These are phyloP conservation scores for Pseudodiploospora longispora DNA, from an alignment of 2,329 filamentous ascomycete species.

Conservation along the genomic window DNA sequence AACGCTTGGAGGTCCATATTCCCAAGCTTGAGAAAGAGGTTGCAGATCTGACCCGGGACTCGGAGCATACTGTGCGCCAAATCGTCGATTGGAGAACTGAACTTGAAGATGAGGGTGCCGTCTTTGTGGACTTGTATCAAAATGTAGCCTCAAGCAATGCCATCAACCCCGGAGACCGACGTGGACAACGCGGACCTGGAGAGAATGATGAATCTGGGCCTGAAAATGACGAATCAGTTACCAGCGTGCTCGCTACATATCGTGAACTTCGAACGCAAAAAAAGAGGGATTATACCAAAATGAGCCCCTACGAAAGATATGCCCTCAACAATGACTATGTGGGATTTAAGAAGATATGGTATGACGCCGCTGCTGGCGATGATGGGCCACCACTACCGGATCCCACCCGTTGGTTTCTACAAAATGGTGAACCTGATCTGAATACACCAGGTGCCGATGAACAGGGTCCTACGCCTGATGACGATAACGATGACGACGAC, in stretches of 20 bases:
- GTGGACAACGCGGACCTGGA: slow-evolving; percentile 7
- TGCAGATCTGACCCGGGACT: slow-evolving; percentile 32
- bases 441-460: slow-evolving; percentile 10
- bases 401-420: slow-evolving; percentile 45
- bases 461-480: slow-evolving; percentile 18
- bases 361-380: slow-evolving; percentile 42
- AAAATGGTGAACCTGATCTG: slow-evolving; percentile 35
- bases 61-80: slow-evolving; percentile 39
- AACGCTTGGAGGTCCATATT: slow-evolving; percentile 31
- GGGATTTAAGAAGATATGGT: slow-evolving; percentile 50
- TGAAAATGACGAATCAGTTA: slow-evolving; percentile 13
- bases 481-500: slow-evolving; percentile 56
- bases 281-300: slow-evolving; percentile 32
- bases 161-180: slow-evolving; percentile 6
- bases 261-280: slow-evolving; percentile 28
- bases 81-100: slow-evolving; percentile 42
- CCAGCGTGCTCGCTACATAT: slow-evolving; percentile 25
- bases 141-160: slow-evolving; percentile 15
- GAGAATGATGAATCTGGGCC: slow-evolving; percentile 8
- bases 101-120: slow-evolving; percentile 39
- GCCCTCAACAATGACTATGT: slow-evolving; percentile 51
- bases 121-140: slow-evolving; percentile 29
- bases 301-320: slow-evolving; percentile 40
- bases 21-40: slow-evolving; percentile 31
- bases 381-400: slow-evolving; percentile 45